A percentile compares a stretch with the other conserved stretches of the same genome.
Conservation (phyloP, 148 eudicot genomes). For the Rhododendron griersonianum region DNA sequence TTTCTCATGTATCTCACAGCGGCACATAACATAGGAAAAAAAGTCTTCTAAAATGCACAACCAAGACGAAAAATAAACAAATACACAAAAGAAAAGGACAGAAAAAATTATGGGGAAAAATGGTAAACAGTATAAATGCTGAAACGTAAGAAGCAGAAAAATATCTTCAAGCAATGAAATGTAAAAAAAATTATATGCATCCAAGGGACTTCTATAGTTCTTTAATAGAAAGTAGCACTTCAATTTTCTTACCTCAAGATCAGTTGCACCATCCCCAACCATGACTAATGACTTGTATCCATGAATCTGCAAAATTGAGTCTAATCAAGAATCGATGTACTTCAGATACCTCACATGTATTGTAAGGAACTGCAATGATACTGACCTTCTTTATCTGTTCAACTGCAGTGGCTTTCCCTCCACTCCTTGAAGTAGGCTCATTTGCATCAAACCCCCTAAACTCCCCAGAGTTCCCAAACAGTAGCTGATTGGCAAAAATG, state of each 20-base stretch:
- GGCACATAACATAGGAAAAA: background rate
- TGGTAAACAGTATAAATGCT: background rate
- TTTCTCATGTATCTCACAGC: background rate
- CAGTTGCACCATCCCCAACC: conserved; percentile 99
- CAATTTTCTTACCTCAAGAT: conserved; percentile 73
- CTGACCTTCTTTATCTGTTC: conserved; percentile 74
- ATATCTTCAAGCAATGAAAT: background rate
- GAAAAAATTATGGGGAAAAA: background rate
- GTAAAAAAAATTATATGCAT: background rate
- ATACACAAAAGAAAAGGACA: no score
- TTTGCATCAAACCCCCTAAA: conserved; percentile 70
- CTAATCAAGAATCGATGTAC: background rate
- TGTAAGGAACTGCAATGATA: conserved; percentile 1
- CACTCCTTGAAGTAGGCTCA: conserved; percentile 94
- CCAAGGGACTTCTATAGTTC: background rate
- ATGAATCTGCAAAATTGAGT: conserved; percentile 42
- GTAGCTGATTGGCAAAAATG: conserved; percentile 78
- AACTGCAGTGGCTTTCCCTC: conserved; percentile 95
- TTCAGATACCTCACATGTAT: background rate
- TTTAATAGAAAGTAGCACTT: background rate
- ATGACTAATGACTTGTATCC: conserved; percentile 78
- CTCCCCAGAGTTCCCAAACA: conserved; percentile 70
- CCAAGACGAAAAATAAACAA: background rate
- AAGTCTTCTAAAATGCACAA: background rate
- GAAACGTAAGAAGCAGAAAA: background rate